phyloP scores from a whole-genome alignment of 768 basidiomycete genomes.

The Chalciporus pseudorubinellus region DNA sequence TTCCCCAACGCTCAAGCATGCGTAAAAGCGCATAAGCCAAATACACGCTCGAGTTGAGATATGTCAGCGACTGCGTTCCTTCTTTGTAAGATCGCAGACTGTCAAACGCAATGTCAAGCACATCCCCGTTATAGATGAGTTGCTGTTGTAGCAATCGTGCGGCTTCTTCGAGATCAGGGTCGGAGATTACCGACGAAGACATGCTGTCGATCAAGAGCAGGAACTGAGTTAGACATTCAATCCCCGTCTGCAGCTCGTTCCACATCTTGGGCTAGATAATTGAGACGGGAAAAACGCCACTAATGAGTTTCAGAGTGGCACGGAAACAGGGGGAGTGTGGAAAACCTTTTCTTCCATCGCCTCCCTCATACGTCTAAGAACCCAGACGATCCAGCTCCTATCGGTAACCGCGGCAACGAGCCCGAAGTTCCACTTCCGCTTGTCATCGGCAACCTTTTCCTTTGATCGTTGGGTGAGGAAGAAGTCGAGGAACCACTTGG shows the following conservation, averaged over 20 bases:
- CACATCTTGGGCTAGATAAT: conserved; percentile 78
- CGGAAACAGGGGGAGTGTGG: conserved; percentile 5
- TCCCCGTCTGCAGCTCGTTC: conserved; percentile 91
- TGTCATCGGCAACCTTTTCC: conserved; percentile 31
- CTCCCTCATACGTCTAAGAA: conserved; percentile 82
- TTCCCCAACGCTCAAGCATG: conserved; percentile 88
- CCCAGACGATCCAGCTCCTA: conserved; percentile 86
- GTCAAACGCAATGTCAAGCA: conserved; percentile 83
- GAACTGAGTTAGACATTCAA: conserved; percentile 92
- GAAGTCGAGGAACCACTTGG: conserved; percentile 91
- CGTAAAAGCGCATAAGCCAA: conserved; percentile 81
- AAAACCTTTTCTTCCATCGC: conserved; percentile 88
- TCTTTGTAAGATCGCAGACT: conserved; percentile 76
- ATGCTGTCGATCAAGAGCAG: conserved; percentile 86
- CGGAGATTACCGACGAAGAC: conserved; percentile 47
- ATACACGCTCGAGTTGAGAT: conserved; percentile 83
- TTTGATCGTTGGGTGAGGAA: conserved; percentile 57
- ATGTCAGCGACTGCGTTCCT: conserved; percentile 74
- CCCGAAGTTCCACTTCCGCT: conserved; percentile 59
- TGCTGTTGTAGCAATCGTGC: conserved; percentile 84
- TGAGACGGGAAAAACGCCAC: conserved; percentile 7
- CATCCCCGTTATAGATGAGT: conserved; percentile 92
- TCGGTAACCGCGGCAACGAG: conserved; percentile 85
- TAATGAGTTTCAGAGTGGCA: conserved; percentile 3
- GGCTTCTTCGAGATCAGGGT: conserved; percentile 57